phyloP scores from a whole-genome alignment of 345 rosid species.

The Eucalyptus shirleyi region DNA sequence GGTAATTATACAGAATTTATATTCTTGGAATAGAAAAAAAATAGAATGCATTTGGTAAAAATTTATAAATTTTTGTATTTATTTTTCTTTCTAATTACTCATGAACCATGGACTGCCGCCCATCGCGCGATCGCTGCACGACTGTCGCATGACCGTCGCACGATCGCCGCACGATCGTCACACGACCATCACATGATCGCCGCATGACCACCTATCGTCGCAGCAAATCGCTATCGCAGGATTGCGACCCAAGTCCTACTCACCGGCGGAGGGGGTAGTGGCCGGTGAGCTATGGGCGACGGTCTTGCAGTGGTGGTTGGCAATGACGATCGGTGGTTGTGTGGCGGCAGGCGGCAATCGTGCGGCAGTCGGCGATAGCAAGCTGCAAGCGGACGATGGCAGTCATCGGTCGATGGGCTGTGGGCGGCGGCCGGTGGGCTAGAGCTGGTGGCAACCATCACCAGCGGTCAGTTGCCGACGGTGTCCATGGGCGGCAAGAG shows the following conservation, averaged over 20 bases:
- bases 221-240: fast-evolving
- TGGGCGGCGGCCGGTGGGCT: fast-evolving
- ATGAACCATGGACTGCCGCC: fast-evolving
- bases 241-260: fast-evolving
- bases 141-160: too few species aligned
- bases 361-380: too few species aligned
- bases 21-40: too few species aligned
- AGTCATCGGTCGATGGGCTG: fast-evolving
- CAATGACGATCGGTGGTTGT: fast-evolving
- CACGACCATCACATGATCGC: fast-evolving
- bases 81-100: too few species aligned
- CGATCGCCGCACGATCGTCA: fast-evolving
- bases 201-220: fast-evolving
- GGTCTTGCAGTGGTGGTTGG: fast-evolving
- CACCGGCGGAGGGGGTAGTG: fast-evolving
- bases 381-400: too few species aligned
- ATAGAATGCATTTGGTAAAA: too few species aligned
- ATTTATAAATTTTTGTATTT: too few species aligned
- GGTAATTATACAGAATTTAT: too few species aligned
- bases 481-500: fast-evolving
- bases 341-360: too few species aligned
- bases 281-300: fast-evolving
- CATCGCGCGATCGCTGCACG: fast-evolving
- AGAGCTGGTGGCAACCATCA: fast-evolving
- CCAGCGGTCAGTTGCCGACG: fast-evolving